Evolutionary conservation across 1,139 yeast genomes (phyloP), one percentile per base, ranked within the genome.

Genomic region (Arxiozyma bovina): DNA sequence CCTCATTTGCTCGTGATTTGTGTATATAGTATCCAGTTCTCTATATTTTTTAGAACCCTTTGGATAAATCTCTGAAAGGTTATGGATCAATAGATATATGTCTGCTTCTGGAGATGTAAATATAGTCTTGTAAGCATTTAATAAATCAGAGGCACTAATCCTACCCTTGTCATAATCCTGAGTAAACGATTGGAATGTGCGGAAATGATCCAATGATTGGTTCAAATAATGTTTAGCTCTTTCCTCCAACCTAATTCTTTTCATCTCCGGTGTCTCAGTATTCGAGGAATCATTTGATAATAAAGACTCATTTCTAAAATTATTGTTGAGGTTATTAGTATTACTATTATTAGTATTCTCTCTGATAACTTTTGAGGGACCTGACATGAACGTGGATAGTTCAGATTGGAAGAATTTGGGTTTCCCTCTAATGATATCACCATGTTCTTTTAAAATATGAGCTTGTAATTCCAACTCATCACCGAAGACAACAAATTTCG

Each of bases 401-500:
- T 83, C 89, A 0, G 89, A 82, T 53, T 83, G 87, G 65, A 80
- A 85, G 42, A 79, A 60, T 53, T 60, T 74, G 45, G 73, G 74
- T 51, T 76, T 77, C 1, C 78, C 77, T n/a, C 81, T 77, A 53
- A 69, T 61, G 61, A 75, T 61, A 3, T 81, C 80, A 4, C 91
- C 85, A 70, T 93, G 99, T 60, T 86, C 93, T 60, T 82, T 81
- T 52, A 89, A 73, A 84, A 89, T 85, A 69, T 93, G 99, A 1
- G 95, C 94, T 52, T 88, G 85, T 53, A 93, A 74, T 63, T 90
- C 98, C 58, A 90, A 73, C 56, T 88, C 95, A 60, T 90, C 93
- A 38, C 85, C 79, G 66, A 93, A 93, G 1, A 93, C 99, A 42
- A 94, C 94, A 72, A 93, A 91, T 68, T 88, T 85, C 67, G 87